These are phyloP conservation scores for Penicillium freii DNA, from an alignment of 2,329 filamentous ascomycete species.

Conservation along the genomic window DNA sequence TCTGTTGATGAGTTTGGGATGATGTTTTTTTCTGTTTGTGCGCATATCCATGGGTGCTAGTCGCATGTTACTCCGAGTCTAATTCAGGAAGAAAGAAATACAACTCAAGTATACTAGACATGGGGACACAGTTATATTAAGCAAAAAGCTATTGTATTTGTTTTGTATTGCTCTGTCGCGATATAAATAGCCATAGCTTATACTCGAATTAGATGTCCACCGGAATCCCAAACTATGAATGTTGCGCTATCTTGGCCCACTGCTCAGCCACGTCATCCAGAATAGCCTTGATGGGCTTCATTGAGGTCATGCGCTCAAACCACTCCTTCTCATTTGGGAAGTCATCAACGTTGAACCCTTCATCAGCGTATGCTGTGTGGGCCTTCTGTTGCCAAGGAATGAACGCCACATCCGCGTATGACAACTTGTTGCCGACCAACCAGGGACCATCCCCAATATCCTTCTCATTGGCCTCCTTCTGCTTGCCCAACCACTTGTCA, in stretches of 20 bases:
- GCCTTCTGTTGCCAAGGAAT: slow-evolving; percentile 31
- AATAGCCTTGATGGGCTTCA: slow-evolving; percentile 3
- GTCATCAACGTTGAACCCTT: slow-evolving; percentile 6
- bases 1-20: slow-evolving; percentile 55
- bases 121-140: neutral
- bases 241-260: neutral
- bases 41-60: slow-evolving; percentile 31
- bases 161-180: neutral
- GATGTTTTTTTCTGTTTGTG: slow-evolving; percentile 49
- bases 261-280: neutral
- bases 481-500: slow-evolving; percentile 38
- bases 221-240: neutral
- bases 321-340: slow-evolving; percentile 16
- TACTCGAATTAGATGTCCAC: neutral
- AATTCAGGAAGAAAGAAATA: neutral
- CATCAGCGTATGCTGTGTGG: neutral
- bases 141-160: neutral
- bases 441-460: slow-evolving; percentile 23
- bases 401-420: slow-evolving; percentile 44
- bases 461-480: neutral
- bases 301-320: slow-evolving; percentile 16
- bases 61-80: neutral
- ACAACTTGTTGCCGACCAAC: slow-evolving; percentile 44
- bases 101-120: neutral
- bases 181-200: neutral